These are phyloP conservation scores for Aureobasidium uvarum DNA, from an alignment of 2,329 filamentous ascomycete genomes.

Conservation along the genomic window DNA sequence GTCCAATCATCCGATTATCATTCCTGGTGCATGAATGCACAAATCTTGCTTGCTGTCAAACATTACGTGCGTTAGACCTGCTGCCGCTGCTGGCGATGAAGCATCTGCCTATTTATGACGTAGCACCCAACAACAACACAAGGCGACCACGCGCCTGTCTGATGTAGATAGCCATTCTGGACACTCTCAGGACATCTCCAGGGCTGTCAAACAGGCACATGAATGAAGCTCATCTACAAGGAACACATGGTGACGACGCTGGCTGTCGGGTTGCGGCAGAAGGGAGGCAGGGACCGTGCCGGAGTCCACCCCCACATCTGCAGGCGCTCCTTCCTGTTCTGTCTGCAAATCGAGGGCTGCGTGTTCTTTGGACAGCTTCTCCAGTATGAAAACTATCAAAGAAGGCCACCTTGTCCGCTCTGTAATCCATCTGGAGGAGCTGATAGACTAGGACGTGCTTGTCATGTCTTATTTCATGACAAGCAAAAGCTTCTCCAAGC, in stretches of 20 bases:
- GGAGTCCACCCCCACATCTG: constrained; percentile 4
- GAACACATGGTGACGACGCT: constrained; percentile 13
- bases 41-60: constrained; percentile 4
- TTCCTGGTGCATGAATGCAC: neutral
- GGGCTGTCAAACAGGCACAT: constrained; percentile 5
- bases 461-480: neutral
- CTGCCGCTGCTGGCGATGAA: neutral
- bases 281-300: constrained; percentile 16
- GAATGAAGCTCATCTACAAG: constrained; percentile 18
- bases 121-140: neutral
- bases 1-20: constrained; percentile 1
- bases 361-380: neutral
- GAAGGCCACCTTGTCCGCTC: neutral
- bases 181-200: neutral
- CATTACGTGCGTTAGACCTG: constrained; percentile 9
- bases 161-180: neutral
- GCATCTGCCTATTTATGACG: constrained; percentile 15
- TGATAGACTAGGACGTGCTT: neutral
- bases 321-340: constrained; percentile 6
- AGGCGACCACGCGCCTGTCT: neutral
- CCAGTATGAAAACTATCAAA: neutral
- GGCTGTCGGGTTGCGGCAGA: neutral
- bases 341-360: neutral
- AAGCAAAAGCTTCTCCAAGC: neutral
- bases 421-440: neutral